A percentile compares a stretch with the other conserved stretches of the same genome.
phyloP scores from a whole-genome alignment of 78 protist species.

The Guillardia theta region DNA sequence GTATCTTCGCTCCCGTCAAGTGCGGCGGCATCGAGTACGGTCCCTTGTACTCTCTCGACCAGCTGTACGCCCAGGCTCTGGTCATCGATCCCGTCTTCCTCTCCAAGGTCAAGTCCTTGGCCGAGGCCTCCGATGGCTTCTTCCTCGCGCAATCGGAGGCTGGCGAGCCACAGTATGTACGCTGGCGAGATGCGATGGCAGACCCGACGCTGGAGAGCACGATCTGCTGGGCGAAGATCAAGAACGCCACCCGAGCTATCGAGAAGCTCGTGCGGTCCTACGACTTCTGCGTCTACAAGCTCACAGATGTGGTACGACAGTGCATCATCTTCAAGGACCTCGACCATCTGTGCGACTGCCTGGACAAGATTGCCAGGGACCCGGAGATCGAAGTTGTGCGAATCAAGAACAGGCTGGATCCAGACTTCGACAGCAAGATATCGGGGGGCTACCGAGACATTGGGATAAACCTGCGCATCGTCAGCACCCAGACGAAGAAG shows the following conservation, averaged over 20 bases:
- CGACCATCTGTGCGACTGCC: not conserved
- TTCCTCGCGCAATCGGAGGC: not conserved
- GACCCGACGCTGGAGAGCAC: not conserved
- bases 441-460: not conserved
- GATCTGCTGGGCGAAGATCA: not conserved
- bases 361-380: not conserved
- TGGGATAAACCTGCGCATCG: not conserved
- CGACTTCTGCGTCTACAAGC: not conserved
- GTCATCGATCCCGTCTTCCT: not conserved
- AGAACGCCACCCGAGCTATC: not conserved
- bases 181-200: too few species aligned
- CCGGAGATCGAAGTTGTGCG: not conserved
- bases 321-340: not conserved
- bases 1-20: too few species aligned
- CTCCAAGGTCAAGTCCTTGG: not conserved
- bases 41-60: too few species aligned
- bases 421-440: not conserved
- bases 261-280: not conserved
- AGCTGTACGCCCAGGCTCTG: conserved; percentile 1
- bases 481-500: not conserved
- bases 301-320: not conserved
- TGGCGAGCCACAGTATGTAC: not conserved
- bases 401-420: not conserved
- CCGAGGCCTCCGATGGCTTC: not conserved
- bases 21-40: too few species aligned